Conservation (phyloP, 148 eudicot genomes). For the Amaranthus palmeri region DNA sequence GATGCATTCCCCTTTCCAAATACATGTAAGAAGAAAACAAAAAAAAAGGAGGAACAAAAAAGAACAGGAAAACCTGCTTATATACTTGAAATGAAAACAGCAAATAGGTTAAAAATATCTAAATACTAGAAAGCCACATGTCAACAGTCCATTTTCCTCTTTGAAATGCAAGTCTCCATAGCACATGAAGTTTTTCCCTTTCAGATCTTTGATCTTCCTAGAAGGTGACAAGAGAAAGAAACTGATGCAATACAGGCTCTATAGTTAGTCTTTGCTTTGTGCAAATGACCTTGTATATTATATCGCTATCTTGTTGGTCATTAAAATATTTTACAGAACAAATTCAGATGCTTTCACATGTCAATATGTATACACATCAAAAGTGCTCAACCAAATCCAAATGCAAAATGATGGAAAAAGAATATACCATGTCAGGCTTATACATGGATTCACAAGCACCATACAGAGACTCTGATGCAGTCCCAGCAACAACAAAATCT, state of each 20-base stretch:
- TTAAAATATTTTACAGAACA: too few species aligned
- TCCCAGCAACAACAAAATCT: constrained; percentile 96
- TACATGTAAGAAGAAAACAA: background rate
- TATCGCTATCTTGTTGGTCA: too few species aligned
- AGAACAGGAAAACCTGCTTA: too few species aligned
- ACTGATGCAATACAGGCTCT: too few species aligned
- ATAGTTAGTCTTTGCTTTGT: too few species aligned
- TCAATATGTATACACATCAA: background rate
- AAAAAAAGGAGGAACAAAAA: too few species aligned
- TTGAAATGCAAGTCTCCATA: too few species aligned
- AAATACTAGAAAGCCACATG: background rate
- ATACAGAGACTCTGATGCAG: constrained; percentile 90
- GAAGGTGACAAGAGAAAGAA: too few species aligned
- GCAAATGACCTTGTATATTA: too few species aligned
- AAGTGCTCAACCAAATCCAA: background rate
- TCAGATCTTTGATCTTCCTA: too few species aligned
- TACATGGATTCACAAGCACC: constrained; percentile 99
- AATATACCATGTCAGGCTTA: constrained; percentile 94
- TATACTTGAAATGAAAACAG: background rate
- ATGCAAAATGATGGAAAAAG: background rate
- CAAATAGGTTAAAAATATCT: background rate
- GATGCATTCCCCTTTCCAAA: background rate
- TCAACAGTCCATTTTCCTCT: too few species aligned
- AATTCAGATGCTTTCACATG: background rate
- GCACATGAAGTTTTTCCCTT: too few species aligned